These are phyloP conservation scores for Stromatinia cepivora DNA, from an alignment of 2,329 filamentous ascomycete species.

Conservation along the genomic window DNA sequence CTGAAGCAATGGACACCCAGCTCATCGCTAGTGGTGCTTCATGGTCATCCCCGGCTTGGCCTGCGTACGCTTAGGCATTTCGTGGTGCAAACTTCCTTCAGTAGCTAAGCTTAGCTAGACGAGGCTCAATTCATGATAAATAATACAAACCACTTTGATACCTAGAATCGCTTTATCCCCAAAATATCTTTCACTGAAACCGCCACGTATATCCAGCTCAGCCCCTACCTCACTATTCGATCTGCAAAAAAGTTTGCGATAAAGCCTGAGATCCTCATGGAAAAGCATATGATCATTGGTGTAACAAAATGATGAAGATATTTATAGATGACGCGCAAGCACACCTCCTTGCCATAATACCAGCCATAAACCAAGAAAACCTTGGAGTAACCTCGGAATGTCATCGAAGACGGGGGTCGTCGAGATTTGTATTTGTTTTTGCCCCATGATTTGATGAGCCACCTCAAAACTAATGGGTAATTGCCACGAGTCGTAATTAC, in stretches of 20 bases:
- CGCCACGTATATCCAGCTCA: neutral
- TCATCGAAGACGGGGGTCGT: neutral
- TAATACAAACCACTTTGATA: neutral
- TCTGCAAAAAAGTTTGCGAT: neutral
- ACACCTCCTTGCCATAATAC: neutral
- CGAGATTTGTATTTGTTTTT: neutral
- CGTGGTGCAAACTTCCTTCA: neutral
- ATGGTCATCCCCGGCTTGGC: constrained; percentile 32
- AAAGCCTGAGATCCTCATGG: neutral
- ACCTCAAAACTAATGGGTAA: neutral
- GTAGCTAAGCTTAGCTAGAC: neutral
- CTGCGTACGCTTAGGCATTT: constrained; percentile 20
- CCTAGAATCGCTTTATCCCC: neutral
- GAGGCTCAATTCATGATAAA: neutral
- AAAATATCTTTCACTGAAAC: neutral
- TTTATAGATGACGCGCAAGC: constrained; percentile 13
- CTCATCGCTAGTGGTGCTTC: constrained; percentile 27
- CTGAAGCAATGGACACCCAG: constrained; percentile 26
- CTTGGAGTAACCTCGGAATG: constrained; percentile 10
- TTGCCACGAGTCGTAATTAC: neutral
- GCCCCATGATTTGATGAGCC: neutral
- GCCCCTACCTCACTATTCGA: neutral
- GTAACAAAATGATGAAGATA: neutral
- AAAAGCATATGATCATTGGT: neutral
- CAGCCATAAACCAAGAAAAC: neutral